These are phyloP conservation scores for Agaricales sp. DNA, from an alignment of 1,284 basidiomycete genomes.

Conservation along the genomic window DNA sequence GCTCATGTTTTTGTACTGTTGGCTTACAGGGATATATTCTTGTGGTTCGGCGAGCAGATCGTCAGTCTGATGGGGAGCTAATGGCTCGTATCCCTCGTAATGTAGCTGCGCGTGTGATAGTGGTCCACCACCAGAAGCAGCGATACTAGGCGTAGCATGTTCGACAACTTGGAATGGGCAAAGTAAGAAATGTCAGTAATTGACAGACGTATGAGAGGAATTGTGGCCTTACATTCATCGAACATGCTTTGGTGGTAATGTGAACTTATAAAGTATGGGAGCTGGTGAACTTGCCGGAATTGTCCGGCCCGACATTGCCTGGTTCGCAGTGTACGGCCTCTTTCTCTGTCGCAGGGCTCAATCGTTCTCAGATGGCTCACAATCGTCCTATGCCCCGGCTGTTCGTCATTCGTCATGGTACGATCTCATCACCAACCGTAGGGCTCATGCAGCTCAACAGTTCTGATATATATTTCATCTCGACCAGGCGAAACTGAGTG, in stretches of 20 bases:
- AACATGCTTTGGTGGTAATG: constrained; percentile 57
- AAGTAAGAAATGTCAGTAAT: too few species aligned
- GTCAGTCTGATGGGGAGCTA: constrained; percentile 38
- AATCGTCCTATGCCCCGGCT: constrained; percentile 59
- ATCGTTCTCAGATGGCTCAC: too few species aligned
- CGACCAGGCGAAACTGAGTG: constrained; percentile 82
- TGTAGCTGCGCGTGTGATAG: constrained; percentile 49
- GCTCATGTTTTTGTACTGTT: constrained; percentile 8
- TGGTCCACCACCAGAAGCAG: constrained; percentile 23
- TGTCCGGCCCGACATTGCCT: not conserved
- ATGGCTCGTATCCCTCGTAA: constrained; percentile 82
- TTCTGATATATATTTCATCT: not conserved
- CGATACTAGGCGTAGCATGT: constrained; percentile 52
- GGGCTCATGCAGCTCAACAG: not conserved
- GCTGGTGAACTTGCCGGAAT: not conserved
- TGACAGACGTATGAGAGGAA: constrained; percentile 3
- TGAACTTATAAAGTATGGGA: constrained; percentile 43
- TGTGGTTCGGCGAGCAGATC: constrained; percentile 33
- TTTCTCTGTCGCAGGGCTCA: too few species aligned
- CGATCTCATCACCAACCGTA: constrained; percentile 8
- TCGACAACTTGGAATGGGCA: constrained; percentile 58
- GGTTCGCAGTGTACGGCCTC: too few species aligned
- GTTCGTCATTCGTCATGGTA: constrained; percentile 72
- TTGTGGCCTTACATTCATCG: constrained; percentile 64
- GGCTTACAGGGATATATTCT: constrained; percentile 28